Percentiles rank a stretch among this genome's conserved stretches.
Evolutionary conservation across 2,329 filamentous ascomycete species (phyloP).

Genomic region (Cercospora janseana): DNA sequence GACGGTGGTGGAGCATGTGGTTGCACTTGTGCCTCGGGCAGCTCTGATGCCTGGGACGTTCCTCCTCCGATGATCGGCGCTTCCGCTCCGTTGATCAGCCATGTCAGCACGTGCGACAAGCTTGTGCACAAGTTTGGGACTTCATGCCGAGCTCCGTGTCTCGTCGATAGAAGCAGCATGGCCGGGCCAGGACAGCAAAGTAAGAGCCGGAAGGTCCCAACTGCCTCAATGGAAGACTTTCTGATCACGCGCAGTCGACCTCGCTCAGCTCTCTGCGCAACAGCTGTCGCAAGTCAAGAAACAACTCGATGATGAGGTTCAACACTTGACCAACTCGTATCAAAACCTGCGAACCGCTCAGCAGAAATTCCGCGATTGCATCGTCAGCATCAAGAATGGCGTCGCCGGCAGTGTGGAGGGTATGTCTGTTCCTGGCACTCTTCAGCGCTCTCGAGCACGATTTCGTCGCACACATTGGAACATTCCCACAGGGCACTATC

Average conservation of each 20-base stretch:
- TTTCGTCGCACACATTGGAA: background rate
- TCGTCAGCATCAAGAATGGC: conserved; percentile 65
- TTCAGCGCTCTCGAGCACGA: conserved; percentile 33
- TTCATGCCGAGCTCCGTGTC: too few species aligned
- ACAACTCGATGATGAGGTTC: conserved; percentile 92
- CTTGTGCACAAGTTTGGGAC: too few species aligned
- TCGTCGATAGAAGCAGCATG: too few species aligned
- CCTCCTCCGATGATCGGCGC: conserved; percentile 9
- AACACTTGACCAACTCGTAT: conserved; percentile 89
- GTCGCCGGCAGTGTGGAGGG: conserved; percentile 41
- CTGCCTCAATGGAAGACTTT: background rate
- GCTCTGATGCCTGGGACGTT: background rate
- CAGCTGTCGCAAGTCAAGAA: conserved; percentile 92
- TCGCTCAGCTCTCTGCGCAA: conserved; percentile 75
- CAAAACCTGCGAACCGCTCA: conserved; percentile 86
- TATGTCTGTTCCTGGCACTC: conserved; percentile 13
- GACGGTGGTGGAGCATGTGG: too few species aligned
- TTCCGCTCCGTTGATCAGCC: too few species aligned
- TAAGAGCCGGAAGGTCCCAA: conserved; percentile 15
- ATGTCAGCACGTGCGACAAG: too few species aligned
- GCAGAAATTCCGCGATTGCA: conserved; percentile 86
- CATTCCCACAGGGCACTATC: background rate
- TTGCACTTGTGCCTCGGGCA: too few species aligned
- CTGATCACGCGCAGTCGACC: conserved; percentile 52
- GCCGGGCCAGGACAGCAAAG: conserved; percentile 30